Conservation (phyloP, 2,329 filamentous ascomycete species). For the Pseudogymnoascus sp. region DNA sequence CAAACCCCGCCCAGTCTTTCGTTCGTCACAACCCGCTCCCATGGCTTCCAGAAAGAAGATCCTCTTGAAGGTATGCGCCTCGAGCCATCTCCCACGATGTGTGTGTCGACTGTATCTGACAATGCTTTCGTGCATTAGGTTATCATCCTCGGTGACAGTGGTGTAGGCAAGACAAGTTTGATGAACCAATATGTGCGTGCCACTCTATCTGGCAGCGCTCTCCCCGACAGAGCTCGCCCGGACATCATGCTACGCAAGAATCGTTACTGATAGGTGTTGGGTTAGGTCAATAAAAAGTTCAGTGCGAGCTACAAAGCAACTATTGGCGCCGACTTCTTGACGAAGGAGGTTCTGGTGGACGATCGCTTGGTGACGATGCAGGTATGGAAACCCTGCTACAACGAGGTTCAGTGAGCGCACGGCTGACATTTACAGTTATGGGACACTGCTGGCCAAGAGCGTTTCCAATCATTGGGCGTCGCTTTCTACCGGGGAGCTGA, state of each 20-base stretch:
- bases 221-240: background rate
- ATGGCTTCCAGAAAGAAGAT: slow-evolving; percentile 61
- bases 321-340: slow-evolving; percentile 96
- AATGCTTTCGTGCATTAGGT: slow-evolving; percentile 49
- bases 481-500: slow-evolving; percentile 97
- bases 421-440: slow-evolving; percentile 58
- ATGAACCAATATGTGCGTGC: slow-evolving; percentile 99
- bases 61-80: slow-evolving; percentile 50
- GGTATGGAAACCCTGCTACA: slow-evolving; percentile 41
- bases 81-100: slow-evolving; percentile 9
- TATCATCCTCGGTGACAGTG: slow-evolving; percentile 97
- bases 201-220: slow-evolving; percentile 12
- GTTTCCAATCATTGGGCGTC: slow-evolving; percentile 93
- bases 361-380: slow-evolving; percentile 98
- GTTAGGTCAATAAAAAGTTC: slow-evolving; percentile 99
- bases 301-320: slow-evolving; percentile 99
- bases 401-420: background rate
- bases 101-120: background rate
- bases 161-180: slow-evolving; percentile 97
- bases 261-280: slow-evolving; percentile 7
- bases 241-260: background rate
- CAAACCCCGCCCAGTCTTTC: background rate
- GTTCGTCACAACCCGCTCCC: background rate
- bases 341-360: slow-evolving; percentile 94
- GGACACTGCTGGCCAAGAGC: slow-evolving; percentile 95